These are phyloP conservation scores for Pestalotiopsis sp. DNA, from an alignment of 2,329 filamentous ascomycete species.

Conservation along the genomic window DNA sequence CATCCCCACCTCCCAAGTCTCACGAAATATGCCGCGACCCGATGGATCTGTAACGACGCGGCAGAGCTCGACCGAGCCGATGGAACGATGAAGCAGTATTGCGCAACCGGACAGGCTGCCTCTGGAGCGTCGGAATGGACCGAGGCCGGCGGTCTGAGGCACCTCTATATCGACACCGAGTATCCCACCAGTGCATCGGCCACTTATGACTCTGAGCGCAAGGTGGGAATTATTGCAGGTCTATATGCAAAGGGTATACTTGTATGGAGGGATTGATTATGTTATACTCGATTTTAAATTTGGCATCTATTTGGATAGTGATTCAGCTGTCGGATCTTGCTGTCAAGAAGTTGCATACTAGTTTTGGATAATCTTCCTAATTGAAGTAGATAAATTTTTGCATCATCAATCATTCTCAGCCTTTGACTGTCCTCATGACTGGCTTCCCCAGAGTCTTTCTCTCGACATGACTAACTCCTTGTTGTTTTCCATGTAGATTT, in stretches of 20 bases:
- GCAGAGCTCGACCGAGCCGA: constrained; percentile 28
- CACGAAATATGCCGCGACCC: constrained; percentile 31
- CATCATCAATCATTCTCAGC: too few relatives aligned
- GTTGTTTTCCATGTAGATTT: too few relatives aligned
- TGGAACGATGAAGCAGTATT: constrained; percentile 21
- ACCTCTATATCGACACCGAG: constrained; percentile 33
- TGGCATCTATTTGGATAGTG: too few relatives aligned
- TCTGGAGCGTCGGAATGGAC: constrained; percentile 37
- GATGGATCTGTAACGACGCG: constrained; percentile 37
- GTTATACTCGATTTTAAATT: neutral
- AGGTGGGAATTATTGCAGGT: constrained; percentile 34
- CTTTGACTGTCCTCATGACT: too few relatives aligned
- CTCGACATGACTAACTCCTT: too few relatives aligned
- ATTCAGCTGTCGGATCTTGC: too few relatives aligned
- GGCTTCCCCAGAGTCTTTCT: too few relatives aligned
- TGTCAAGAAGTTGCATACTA: too few relatives aligned
- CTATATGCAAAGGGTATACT: constrained; percentile 36
- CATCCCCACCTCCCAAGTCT: constrained; percentile 40
- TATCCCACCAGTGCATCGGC: constrained; percentile 35
- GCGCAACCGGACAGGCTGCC: constrained; percentile 12
- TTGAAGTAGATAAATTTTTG: too few relatives aligned
- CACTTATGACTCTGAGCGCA: constrained; percentile 25
- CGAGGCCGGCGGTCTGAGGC: constrained; percentile 27
- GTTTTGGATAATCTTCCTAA: too few relatives aligned
- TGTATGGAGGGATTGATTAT: constrained; percentile 18